Percentiles rank a stretch among this genome's conserved stretches.
Evolutionary conservation across 306 rosid genomes (phyloP).

Genomic region (Delonix regia): DNA sequence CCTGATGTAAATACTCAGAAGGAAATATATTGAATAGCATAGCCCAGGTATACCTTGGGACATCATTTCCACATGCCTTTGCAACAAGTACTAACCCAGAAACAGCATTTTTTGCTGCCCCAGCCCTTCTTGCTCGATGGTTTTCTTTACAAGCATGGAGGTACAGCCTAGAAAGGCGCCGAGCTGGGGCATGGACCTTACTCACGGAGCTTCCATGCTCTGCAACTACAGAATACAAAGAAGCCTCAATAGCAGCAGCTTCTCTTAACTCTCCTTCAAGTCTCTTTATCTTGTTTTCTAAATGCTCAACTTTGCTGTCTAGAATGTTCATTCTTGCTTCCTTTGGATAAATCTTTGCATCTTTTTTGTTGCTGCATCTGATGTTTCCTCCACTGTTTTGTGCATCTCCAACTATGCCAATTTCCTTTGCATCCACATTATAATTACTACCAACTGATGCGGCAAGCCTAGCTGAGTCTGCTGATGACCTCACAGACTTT

Average conservation of each 20-base stretch:
- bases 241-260: slow-evolving; percentile 89
- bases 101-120: slow-evolving; percentile 90
- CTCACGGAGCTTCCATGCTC: slow-evolving; percentile 98
- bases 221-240: slow-evolving; percentile 90
- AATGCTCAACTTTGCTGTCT: slow-evolving; percentile 69
- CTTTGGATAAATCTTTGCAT: slow-evolving; percentile 72
- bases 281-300: slow-evolving; percentile 76
- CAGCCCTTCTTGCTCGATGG: slow-evolving; percentile 61
- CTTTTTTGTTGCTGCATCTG: slow-evolving; percentile 63
- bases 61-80: slow-evolving; percentile 99
- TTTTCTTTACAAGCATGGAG: slow-evolving; percentile 85
- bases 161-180: slow-evolving; percentile 91
- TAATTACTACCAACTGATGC: slow-evolving; percentile 48
- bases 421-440: slow-evolving; percentile 53
- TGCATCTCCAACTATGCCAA: slow-evolving; percentile 51
- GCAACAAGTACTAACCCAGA: slow-evolving; percentile 92
- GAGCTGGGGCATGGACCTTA: slow-evolving; percentile 98
- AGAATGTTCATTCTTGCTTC: slow-evolving; percentile 62
- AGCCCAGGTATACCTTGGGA: slow-evolving; percentile 69
- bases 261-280: slow-evolving; percentile 98
- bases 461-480: slow-evolving; percentile 57
- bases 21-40: slow-evolving; percentile 22
- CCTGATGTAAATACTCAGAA: slow-evolving; percentile 4
- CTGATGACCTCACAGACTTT: slow-evolving; percentile 83
- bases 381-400: slow-evolving; percentile 50